Evolutionary conservation across 805 yeast species (phyloP), one percentile per base, ranked within the genome.

Genomic region (Cyberlindnera bimundalis): DNA sequence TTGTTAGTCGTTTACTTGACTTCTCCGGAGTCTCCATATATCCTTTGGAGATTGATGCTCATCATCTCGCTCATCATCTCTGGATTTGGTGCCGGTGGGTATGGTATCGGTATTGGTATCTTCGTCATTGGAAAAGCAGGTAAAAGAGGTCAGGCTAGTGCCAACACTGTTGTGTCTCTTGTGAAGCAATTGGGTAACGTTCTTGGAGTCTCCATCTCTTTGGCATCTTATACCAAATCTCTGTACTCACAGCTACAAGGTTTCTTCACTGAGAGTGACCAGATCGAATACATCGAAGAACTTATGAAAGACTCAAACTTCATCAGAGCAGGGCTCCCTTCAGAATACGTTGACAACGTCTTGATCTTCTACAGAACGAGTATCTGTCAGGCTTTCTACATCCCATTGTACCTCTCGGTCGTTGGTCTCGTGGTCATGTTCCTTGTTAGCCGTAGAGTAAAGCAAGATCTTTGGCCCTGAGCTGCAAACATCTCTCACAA

Each of bases 141-240:
- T 9, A 45, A 54, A 18, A 60, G 58, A 32, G 62, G 64, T 12
- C 75, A 71, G 44, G 74, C 74, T 2, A 52, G 67, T 28, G 70
- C 71, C 13, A 68, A 70, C 12, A 71, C 75, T 14, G 70, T 67
- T 60, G 69, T 65, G 27, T 70, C 68, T 35, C 54, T 70, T 35
- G 64, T 69, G 34, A 60, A 70, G 42, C 68, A 74, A 2, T 46
- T 68, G 35, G 76, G 76, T 10, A 64, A 67, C 35, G 73, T 68
- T 12, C 48, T 65, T 9, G 73, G 75, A 30, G 70, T 67, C 8
- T 71, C 74, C 13, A 48, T 67, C 12, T 54, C 67, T 2, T 47
- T 69, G 16, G 54, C 64, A 14, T 44, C 64, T 1, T 67, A 66
- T 42, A 57, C 61, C 19, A 53, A 50, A 26, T 51, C 56, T 4